A percentile compares a stretch with the other conserved stretches of the same genome.
These are phyloP conservation scores for Cutaneotrichosporon sp. DNA, from an alignment of 1,284 basidiomycete species.

Conservation along the genomic window DNA sequence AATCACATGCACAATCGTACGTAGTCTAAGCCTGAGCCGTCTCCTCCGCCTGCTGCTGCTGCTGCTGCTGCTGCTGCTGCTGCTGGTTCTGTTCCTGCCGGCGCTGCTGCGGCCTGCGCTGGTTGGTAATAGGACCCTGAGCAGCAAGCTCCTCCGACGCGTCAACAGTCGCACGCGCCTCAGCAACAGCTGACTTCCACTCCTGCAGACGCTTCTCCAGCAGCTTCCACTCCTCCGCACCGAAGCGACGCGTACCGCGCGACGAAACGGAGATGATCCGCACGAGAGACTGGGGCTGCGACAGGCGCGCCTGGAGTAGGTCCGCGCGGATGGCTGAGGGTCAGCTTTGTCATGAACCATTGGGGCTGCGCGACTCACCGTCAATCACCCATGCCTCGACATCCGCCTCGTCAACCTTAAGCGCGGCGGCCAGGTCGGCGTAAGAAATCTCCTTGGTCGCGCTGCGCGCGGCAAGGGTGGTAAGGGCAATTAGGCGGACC, in stretches of 20 bases:
- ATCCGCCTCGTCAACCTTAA: slow-evolving; percentile 63
- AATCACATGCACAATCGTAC: background rate
- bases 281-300: slow-evolving; percentile 71
- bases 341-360: background rate
- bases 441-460: slow-evolving; percentile 73
- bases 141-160: slow-evolving; percentile 36
- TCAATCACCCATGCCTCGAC: slow-evolving; percentile 92
- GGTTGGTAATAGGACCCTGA: slow-evolving; percentile 22
- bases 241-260: slow-evolving; percentile 59
- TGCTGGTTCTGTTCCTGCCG: slow-evolving; percentile 13
- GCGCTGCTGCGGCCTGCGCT: slow-evolving; percentile 24
- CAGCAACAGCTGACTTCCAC: slow-evolving; percentile 60
- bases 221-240: slow-evolving; percentile 71
- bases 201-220: slow-evolving; percentile 70
- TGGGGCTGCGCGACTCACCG: slow-evolving; percentile 53
- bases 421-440: slow-evolving; percentile 61
- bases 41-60: slow-evolving; percentile 22
- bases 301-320: slow-evolving; percentile 76
- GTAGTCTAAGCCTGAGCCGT: slow-evolving; percentile 3
- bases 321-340: slow-evolving; percentile 74
- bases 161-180: slow-evolving; percentile 39
- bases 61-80: slow-evolving; percentile 23
- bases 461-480: slow-evolving; percentile 70
- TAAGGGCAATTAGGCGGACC: slow-evolving; percentile 72
- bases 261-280: slow-evolving; percentile 72